Evolutionary conservation across 208 protist species (phyloP).

Genomic region (Leptomonas seymouri): DNA sequence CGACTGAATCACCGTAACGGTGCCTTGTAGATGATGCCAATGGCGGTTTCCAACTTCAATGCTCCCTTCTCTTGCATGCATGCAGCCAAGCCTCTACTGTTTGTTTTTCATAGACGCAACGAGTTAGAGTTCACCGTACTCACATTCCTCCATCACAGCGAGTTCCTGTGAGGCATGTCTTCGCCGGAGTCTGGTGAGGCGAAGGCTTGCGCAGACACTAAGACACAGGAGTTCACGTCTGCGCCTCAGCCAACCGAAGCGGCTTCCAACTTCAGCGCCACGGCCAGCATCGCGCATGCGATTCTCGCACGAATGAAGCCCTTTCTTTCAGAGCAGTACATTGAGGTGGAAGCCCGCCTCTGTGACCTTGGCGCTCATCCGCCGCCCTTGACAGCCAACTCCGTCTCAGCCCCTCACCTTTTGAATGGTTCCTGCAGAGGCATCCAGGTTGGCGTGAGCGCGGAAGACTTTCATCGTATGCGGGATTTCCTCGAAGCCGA

Average conservation of each 20-base stretch:
- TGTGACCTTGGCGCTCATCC: conserved; percentile 37
- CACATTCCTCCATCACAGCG: not conserved
- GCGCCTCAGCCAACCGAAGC: conserved; percentile 1
- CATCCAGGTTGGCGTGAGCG: conserved; percentile 44
- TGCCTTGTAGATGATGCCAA: too few relatives aligned
- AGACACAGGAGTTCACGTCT: not conserved
- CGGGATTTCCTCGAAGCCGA: conserved; percentile 25
- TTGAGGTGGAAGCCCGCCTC: conserved; percentile 78
- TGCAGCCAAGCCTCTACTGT: too few relatives aligned
- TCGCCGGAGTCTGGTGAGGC: not conserved
- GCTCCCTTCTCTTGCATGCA: too few relatives aligned
- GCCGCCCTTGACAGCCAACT: not conserved
- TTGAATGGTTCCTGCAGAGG: not conserved
- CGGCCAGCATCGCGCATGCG: conserved; percentile 1
- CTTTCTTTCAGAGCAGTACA: conserved; percentile 25
- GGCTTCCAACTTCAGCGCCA: not conserved
- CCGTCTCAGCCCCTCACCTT: conserved; percentile 3
- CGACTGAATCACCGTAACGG: too few relatives aligned
- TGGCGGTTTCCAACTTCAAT: too few relatives aligned
- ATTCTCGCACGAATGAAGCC: conserved; percentile 40
- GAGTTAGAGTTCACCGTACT: too few relatives aligned
- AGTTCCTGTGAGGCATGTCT: not conserved
- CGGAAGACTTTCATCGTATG: conserved; percentile 46
- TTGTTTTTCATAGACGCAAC: too few relatives aligned
- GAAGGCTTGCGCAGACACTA: not conserved